Percentiles rank a stretch among this genome's conserved stretches.
Evolutionary conservation across 1,284 basidiomycete species (phyloP).

Genomic region (Porogramme epimiltina): DNA sequence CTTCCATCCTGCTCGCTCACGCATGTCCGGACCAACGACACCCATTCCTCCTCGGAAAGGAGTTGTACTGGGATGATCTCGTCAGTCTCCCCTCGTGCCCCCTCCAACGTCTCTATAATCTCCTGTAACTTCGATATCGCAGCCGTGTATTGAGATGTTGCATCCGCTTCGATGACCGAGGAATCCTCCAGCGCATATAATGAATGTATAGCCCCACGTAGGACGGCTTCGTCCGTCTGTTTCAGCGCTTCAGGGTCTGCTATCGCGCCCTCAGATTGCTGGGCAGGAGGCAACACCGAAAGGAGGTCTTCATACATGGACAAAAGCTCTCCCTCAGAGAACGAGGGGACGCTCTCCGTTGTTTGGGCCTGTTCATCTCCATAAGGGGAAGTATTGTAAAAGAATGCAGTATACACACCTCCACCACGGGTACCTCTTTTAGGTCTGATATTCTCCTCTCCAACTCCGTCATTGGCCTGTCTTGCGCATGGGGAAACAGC

Average conservation of each 20-base stretch:
- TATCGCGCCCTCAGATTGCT: constrained; percentile 5
- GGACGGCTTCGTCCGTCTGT: constrained; percentile 6
- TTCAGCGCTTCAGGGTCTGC: constrained; percentile 7
- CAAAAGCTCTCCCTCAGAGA: constrained; percentile 52
- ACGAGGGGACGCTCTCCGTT: constrained; percentile 30
- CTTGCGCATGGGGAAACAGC: constrained; percentile 8
- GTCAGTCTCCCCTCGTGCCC: not conserved
- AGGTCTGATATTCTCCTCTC: constrained; percentile 24
- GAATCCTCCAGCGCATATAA: constrained; percentile 17
- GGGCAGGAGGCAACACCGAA: constrained; percentile 37
- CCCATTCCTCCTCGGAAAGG: constrained; percentile 52
- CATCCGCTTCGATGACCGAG: not conserved
- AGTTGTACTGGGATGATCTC: constrained; percentile 22
- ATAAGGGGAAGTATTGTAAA: not conserved
- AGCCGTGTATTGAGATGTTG: constrained; percentile 9
- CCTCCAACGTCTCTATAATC: constrained; percentile 13
- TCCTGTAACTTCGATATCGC: constrained; percentile 20
- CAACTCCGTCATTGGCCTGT: constrained; percentile 17
- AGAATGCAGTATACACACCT: constrained; percentile 12
- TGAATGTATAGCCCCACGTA: constrained; percentile 2
- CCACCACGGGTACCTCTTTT: constrained; percentile 16
- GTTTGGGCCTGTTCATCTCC: constrained; percentile 1
- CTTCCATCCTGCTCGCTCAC: constrained; percentile 36
- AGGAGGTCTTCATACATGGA: constrained; percentile 57
- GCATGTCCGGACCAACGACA: constrained; percentile 44